Evolutionary conservation across 495 filamentous ascomycete species (phyloP), one percentile per base, ranked within the genome.

Genomic region (Aspergillus mulundensis): DNA sequence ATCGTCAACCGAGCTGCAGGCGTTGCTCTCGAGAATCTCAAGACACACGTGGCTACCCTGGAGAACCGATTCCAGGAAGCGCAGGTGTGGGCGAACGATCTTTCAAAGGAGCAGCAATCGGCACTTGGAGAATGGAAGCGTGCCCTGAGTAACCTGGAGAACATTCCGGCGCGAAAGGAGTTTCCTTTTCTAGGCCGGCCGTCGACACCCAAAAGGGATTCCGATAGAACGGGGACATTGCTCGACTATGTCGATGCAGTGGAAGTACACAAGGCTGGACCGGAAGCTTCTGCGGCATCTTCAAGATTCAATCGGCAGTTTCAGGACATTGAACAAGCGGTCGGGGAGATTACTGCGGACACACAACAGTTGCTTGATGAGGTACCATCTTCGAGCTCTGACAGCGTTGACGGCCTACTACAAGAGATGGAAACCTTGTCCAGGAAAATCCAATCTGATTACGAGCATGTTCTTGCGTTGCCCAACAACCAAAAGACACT

Each of bases 371-470:
- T 87, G 41, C 63, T 78, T 23, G 69, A 78, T 41, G 68, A 72
- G 12, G 63, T 61, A 0, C 39, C 61, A 1, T 50, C 66, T 46
- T 51, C 65, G 5, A 61, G 71, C 30, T 66, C 62, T 5, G 75
- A 80, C 42, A 76, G 78, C 30, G 71, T 78, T 19, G 73, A 77
- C 38, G 77, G 75, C 52, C 71, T 97, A 15, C 67, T 92, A 49
- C 83, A 93, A 47, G 95, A 97, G 65, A 90, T 99, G 39, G 85
- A 91, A 65, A 85, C 89, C 0, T 76, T 97, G 53, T 83, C 85
- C 15, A 89, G 81, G 63, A 97, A 96, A 71, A 85, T 99, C 57
- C 82, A 83, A 16, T 89, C 88, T 0, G 95, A 97, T 66, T 89
- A 88, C 64, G 87, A 95, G 60, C 86, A 88, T 66, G 84, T 91